phyloP scores from a whole-genome alignment of 2,329 filamentous ascomycete genomes.

The Akanthomyces muscarius region DNA sequence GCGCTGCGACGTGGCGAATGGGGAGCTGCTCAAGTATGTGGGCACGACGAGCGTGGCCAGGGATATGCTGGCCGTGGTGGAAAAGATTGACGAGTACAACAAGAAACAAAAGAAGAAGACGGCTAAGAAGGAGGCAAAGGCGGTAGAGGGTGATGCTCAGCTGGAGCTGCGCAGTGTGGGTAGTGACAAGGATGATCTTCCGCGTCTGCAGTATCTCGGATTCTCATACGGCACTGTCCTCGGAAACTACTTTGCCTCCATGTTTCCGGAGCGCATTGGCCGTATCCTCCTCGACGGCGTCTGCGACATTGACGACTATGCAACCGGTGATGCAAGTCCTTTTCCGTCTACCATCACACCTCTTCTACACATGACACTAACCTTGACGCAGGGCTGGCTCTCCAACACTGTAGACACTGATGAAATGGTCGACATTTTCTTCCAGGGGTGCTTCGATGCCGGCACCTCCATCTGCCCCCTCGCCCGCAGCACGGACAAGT shows the following conservation, averaged over 20 bases:
- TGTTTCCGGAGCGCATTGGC: slow-evolving; percentile 36
- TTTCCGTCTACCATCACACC: background rate
- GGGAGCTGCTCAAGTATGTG: slow-evolving; percentile 32
- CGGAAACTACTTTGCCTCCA: slow-evolving; percentile 34
- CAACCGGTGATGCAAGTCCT: slow-evolving; percentile 26
- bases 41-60: slow-evolving; percentile 37
- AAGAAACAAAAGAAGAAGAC: slow-evolving; percentile 16
- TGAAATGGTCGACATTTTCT: slow-evolving; percentile 31
- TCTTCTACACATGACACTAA: background rate
- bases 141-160: background rate
- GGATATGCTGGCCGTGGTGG: slow-evolving; percentile 44
- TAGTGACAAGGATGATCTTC: slow-evolving; percentile 10
- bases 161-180: slow-evolving; percentile 20
- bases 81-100: slow-evolving; percentile 35
- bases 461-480: slow-evolving; percentile 29
- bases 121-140: background rate
- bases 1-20: slow-evolving; percentile 28
- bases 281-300: slow-evolving; percentile 41
- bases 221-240: slow-evolving; percentile 43
- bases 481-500: slow-evolving; percentile 24
- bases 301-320: slow-evolving; percentile 35
- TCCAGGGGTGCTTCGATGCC: slow-evolving; percentile 33
- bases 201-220: slow-evolving; percentile 44
- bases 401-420: slow-evolving; percentile 37
- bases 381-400: slow-evolving; percentile 29